Evolutionary conservation across 208 protist species (phyloP).

Genomic region (Trichomonas vaginalis): DNA sequence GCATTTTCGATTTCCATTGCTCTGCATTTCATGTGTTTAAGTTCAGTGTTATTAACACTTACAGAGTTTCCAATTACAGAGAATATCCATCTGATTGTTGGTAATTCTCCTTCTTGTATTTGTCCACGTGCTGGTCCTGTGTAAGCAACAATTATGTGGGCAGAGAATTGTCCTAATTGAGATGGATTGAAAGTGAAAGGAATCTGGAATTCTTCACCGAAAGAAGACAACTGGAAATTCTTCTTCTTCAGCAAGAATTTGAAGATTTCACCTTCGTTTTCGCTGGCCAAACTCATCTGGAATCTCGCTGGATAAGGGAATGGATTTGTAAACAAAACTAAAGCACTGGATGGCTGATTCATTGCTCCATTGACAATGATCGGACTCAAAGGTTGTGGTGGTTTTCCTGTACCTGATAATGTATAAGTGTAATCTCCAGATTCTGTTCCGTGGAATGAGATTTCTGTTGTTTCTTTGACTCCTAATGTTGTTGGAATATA

Average conservation of each 20-base stretch:
- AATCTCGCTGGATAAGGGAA: not conserved
- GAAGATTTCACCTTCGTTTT: not conserved
- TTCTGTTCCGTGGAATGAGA: not conserved
- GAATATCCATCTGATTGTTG: not conserved
- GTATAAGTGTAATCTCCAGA: not conserved
- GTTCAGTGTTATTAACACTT: not conserved
- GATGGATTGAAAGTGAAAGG: not conserved
- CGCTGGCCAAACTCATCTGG: not conserved
- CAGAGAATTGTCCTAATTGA: not conserved
- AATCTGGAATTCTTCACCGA: constrained; percentile 6
- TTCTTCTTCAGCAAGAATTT: not conserved
- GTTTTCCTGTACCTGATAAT: not conserved
- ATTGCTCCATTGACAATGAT: not conserved
- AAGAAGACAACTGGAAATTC: not conserved
- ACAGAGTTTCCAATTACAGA: not conserved
- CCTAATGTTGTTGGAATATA: not conserved
- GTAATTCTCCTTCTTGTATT: not conserved
- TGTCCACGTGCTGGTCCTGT: not conserved
- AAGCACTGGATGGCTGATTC: not conserved
- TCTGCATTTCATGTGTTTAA: not conserved
- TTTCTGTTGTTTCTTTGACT: not conserved
- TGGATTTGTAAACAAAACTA: not conserved
- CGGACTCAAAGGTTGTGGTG: not conserved
- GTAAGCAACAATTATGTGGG: not conserved
- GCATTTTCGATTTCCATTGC: not conserved